A percentile compares a stretch with the other conserved stretches of the same genome.
These are phyloP conservation scores for Mytilinidion resinicola DNA, from an alignment of 495 filamentous ascomycete species.

Conservation along the genomic window DNA sequence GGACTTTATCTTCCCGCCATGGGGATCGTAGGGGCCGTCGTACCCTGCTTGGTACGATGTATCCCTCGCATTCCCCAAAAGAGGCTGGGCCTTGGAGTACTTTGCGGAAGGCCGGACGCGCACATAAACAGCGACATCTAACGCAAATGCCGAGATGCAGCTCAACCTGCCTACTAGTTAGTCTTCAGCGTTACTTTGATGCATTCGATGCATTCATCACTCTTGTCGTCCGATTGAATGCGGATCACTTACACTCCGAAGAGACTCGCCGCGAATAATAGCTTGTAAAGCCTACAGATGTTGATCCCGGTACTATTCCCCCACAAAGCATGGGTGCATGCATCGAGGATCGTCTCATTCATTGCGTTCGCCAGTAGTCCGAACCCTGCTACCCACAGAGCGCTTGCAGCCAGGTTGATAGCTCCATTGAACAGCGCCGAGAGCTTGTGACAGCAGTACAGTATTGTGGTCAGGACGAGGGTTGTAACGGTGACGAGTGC, in stretches of 20 bases:
- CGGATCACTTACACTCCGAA: slow-evolving; percentile 4
- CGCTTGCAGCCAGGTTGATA: not conserved
- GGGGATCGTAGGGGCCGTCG: slow-evolving; percentile 1
- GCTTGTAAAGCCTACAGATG: slow-evolving; percentile 5
- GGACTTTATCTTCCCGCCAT: not conserved
- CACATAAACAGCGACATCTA: not conserved
- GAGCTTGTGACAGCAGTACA: slow-evolving; percentile 1
- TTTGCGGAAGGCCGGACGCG: not conserved
- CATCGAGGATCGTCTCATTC: slow-evolving; percentile 5
- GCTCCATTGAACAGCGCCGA: slow-evolving; percentile 3
- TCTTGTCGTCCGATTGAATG: not conserved
- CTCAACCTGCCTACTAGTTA: not conserved
- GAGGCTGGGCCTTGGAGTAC: slow-evolving; percentile 3
- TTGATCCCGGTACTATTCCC: not conserved
- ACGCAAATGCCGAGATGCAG: not conserved
- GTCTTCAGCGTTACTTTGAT: not conserved
- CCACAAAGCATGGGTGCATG: not conserved
- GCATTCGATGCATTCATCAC: no score
- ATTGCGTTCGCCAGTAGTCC: not conserved
- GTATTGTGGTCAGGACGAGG: not conserved
- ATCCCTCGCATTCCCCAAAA: slow-evolving; percentile 1
- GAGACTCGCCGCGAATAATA: slow-evolving; percentile 3
- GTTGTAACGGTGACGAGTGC: slow-evolving; percentile 1
- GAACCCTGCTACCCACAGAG: slow-evolving; percentile 4
- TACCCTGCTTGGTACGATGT: slow-evolving; percentile 1